Percentiles rank a stretch among this genome's conserved stretches.
phyloP scores from a whole-genome alignment of 2,329 filamentous ascomycete genomes.

The Verticillium dahliae region DNA sequence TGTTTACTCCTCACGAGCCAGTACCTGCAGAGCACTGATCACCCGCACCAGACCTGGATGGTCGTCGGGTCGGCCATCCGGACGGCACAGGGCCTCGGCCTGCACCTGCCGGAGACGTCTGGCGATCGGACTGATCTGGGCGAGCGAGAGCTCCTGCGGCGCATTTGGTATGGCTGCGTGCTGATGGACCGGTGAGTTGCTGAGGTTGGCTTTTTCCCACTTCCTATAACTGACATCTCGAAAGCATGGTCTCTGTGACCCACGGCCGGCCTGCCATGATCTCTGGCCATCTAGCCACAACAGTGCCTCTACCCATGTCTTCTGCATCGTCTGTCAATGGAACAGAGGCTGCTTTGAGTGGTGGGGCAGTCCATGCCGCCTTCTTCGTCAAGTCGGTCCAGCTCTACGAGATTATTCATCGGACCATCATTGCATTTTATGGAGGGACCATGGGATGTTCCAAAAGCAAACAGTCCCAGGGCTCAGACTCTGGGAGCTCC shows the following conservation, averaged over 20 bases:
- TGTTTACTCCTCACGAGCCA: slow-evolving; percentile 39
- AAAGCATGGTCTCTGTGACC: slow-evolving; percentile 26
- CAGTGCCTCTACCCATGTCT: slow-evolving; percentile 18
- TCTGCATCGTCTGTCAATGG: neutral
- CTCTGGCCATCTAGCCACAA: slow-evolving; percentile 16
- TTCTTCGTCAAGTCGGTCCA: slow-evolving; percentile 28
- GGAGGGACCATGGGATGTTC: slow-evolving; percentile 3
- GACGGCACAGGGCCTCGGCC: slow-evolving; percentile 37
- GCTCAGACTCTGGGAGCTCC: slow-evolving; percentile 2
- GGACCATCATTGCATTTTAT: slow-evolving; percentile 21
- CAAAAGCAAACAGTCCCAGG: slow-evolving; percentile 5
- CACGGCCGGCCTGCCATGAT: slow-evolving; percentile 29
- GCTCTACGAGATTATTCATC: slow-evolving; percentile 29
- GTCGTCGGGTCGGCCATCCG: slow-evolving; percentile 37
- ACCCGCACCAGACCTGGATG: slow-evolving; percentile 42
- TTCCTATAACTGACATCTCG: neutral
- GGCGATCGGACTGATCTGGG: slow-evolving; percentile 12
- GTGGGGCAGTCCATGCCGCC: slow-evolving; percentile 10
- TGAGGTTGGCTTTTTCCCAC: neutral
- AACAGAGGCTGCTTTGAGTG: neutral
- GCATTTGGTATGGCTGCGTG: slow-evolving; percentile 29
- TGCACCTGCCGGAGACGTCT: slow-evolving; percentile 34
- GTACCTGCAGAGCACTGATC: slow-evolving; percentile 41
- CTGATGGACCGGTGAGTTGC: slow-evolving; percentile 27
- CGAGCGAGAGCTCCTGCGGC: slow-evolving; percentile 19